phyloP scores from a whole-genome alignment of 257 asterid species.

The Solanum okadae region DNA sequence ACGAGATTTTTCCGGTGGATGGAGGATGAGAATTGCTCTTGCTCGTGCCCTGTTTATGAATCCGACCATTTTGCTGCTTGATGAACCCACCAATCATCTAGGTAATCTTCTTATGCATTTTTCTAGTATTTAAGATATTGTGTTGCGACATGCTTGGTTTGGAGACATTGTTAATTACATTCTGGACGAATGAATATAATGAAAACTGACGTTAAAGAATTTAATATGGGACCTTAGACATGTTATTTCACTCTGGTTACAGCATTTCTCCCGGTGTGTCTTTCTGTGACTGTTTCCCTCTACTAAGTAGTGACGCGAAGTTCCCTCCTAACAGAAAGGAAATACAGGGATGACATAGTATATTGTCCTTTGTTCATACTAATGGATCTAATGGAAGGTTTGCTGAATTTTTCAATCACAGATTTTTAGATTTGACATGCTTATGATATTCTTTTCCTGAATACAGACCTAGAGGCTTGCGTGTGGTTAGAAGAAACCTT shows the following conservation, averaged over 20 bases:
- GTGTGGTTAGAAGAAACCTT: constrained; percentile 94
- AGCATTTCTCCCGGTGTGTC: not conserved
- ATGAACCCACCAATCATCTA: constrained; percentile 98
- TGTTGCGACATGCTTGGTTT: not conserved
- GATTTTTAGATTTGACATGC: not conserved
- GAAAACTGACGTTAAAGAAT: not conserved
- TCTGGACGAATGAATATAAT: not conserved
- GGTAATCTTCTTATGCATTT: constrained; percentile 32
- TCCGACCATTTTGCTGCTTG: constrained; percentile 86
- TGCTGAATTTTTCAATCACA: not conserved
- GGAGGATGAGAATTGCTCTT: constrained; percentile 99
- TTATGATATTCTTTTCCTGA: not conserved
- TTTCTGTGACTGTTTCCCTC: not conserved
- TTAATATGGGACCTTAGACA: not conserved
- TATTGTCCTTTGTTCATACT: not conserved
- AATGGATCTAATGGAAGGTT: not conserved
- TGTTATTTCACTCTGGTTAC: not conserved
- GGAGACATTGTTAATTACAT: not conserved
- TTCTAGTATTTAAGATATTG: not conserved
- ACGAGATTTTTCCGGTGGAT: constrained; percentile 94
- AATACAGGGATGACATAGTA: not conserved
- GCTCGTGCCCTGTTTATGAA: constrained; percentile 97
- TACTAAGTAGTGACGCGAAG: not conserved
- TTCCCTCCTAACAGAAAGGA: not conserved
- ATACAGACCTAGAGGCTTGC: constrained; percentile 88